Conservation (phyloP, 2,329 filamentous ascomycete species). For the Orbilia brochopaga region DNA sequence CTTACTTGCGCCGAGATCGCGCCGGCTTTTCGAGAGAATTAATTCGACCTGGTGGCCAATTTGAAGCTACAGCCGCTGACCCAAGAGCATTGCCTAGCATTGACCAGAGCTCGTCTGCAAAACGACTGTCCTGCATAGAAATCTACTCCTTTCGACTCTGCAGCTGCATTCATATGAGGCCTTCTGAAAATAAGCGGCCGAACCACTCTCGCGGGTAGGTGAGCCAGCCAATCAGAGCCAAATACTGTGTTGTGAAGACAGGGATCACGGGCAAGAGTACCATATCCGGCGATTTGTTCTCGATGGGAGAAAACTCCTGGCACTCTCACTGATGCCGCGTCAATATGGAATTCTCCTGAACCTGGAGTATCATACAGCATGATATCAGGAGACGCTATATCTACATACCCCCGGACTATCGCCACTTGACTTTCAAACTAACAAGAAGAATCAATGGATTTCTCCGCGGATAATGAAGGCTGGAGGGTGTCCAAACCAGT, state of each 20-base stretch:
- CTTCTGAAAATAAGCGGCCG: constrained; percentile 21
- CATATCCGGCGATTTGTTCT: constrained; percentile 38
- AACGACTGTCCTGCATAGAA: not conserved
- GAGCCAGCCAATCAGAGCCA: constrained; percentile 31
- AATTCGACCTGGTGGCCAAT: not conserved
- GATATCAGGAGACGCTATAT: not conserved
- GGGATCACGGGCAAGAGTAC: constrained; percentile 1
- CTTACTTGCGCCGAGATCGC: no score
- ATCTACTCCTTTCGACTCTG: not conserved
- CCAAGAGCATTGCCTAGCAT: no score
- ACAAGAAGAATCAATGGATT: no score
- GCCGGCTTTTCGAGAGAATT: no score
- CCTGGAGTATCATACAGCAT: no score
- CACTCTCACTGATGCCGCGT: not conserved
- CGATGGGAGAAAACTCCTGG: not conserved
- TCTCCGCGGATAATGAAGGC: no score
- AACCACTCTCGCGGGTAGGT: constrained; percentile 42
- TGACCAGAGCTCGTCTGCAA: not conserved
- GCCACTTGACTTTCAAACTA: no score
- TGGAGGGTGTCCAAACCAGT: no score
- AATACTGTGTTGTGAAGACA: constrained; percentile 3
- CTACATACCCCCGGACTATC: no score
- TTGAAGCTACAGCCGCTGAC: not conserved
- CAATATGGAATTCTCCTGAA: not conserved
- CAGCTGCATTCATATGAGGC: not conserved